phyloP scores from a whole-genome alignment of 2,329 filamentous ascomycete genomes.

The Calonectria pteridis region DNA sequence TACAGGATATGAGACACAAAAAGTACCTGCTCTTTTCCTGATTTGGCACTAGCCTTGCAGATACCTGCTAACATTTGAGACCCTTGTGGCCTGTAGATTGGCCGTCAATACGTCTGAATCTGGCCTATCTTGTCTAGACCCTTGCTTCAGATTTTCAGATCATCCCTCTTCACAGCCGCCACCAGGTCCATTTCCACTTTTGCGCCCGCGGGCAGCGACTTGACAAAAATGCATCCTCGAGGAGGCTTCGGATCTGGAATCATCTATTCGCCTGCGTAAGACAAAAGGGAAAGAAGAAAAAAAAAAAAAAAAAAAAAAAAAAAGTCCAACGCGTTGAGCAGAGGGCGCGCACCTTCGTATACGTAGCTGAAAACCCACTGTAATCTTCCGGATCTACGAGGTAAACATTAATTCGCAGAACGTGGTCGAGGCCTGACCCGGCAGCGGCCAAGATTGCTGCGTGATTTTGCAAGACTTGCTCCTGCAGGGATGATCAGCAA shows the following conservation, averaged over 20 bases:
- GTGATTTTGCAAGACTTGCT: not conserved
- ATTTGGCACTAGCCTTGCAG: too few relatives aligned
- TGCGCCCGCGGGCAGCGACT: not conserved
- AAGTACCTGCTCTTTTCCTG: too few relatives aligned
- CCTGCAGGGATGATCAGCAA: not conserved
- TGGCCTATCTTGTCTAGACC: not conserved
- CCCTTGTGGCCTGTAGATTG: too few relatives aligned
- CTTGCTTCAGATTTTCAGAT: not conserved
- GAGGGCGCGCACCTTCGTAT: not conserved
- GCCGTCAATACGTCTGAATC: not conserved
- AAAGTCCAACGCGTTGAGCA: too few relatives aligned
- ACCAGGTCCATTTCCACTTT: not conserved
- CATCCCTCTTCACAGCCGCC: not conserved
- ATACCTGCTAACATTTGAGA: too few relatives aligned
- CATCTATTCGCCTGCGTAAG: not conserved
- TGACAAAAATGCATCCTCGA: not conserved
- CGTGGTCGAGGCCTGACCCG: not conserved
- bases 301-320: too few relatives aligned
- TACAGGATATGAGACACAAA: too few relatives aligned
- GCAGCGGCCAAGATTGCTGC: not conserved
- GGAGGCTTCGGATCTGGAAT: not conserved
- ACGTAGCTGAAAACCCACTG: not conserved
- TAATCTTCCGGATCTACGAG: not conserved
- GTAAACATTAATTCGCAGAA: not conserved
- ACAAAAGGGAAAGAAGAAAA: too few relatives aligned